Evolutionary conservation across 1,284 basidiomycete genomes (phyloP), one percentile per base, ranked within the genome.

Genomic region (Tilletia indica): DNA sequence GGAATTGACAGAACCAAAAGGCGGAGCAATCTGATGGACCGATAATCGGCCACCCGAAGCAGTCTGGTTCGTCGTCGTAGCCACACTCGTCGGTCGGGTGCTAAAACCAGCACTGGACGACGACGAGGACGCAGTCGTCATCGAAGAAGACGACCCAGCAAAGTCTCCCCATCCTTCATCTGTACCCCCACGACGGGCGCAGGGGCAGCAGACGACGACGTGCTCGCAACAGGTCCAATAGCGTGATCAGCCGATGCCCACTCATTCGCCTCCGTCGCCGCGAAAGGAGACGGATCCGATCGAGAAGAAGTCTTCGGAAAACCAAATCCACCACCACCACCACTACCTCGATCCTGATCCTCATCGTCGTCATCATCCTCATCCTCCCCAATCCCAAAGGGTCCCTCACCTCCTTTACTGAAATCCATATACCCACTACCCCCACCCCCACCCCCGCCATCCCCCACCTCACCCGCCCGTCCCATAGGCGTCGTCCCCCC

Each of bases 371-470:
- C 74, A 16, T 78, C 77, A 47, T 71, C 76, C 4, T 77, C 73
- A 25, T 76, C 76, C 12, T 73, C 72, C 16, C 75, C 72, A 11
- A 54, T 36, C 34, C 69, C 76, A 49, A 73, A 72, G 2, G 76
- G 70, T 4, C 72, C 74, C 21, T 73, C 75, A 5, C 61, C 61
- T 39, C 61, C 61, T 64, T 64, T 64, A 34, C 61, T 64, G 36
- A 80, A 78, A 21, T 79, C 78, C 11, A 79, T 74, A 38, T 82
- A 81, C 2, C 76, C 78, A 21, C 45, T 67, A 49, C 54, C 74
- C 42, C 42, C 42, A 14, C 42, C 9, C 1, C 42, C 3, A 9
- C 42, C 9, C 1, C 42, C 3, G 1, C 42, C 42, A 45, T 45
- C 42, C 42, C 42, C 11, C 12, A 42, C 4, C 25, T 31, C 25